Base-by-base conservation (phyloP, 768 basidiomycete species). In the Naganishia vishniacii region DNA sequence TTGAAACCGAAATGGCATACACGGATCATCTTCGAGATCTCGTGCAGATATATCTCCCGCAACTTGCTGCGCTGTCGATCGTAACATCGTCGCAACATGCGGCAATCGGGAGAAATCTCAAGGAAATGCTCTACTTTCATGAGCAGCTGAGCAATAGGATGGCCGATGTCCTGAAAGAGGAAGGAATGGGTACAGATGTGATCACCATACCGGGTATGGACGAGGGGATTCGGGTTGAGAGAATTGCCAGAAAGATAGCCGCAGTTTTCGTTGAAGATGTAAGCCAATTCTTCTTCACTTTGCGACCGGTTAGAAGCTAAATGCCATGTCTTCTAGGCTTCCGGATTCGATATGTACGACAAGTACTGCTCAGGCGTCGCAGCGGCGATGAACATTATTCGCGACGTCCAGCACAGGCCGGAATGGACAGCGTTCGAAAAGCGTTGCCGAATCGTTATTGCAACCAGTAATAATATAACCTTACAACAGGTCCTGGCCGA, bases 371-470 rank as follows among this genome's bases (percentile, higher is more conserved):
- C 89, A 0, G 86, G 86, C 0, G 93, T 97, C 72, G 83, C 84
- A 56, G 87, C 88, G 69, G 92, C 91, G 0, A 80, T 88, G 62
- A 84, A 88, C 66, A 75, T 90, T 25, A 80, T 94, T 0, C 84
- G 87, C 64, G 83, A 82, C 56, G 81, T 85, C 20, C 83, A 84
- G 41, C 80, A 83, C 37, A 84, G 84, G 59, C 81, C 84, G 67
- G 90, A 93, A 72, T 93, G 92, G 86, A 86, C 88, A 23, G 81
- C 83, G 9, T 95, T 86, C 70, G 93, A 97, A 71, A 83, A 85
- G 48, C 84, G 83, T 15, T 95, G 91, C 71, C 83, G 85, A 0
- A 73, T 78, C 6, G 80, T 85, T 68, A 80, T 84, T 15, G 64
- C 66, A 18, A 49, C 68, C 11, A 65, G 69, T 34, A 48, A 71